These are phyloP conservation scores for Dysphania ambrosioides DNA, from an alignment of 148 eudicot genomes.

Conservation along the genomic window DNA sequence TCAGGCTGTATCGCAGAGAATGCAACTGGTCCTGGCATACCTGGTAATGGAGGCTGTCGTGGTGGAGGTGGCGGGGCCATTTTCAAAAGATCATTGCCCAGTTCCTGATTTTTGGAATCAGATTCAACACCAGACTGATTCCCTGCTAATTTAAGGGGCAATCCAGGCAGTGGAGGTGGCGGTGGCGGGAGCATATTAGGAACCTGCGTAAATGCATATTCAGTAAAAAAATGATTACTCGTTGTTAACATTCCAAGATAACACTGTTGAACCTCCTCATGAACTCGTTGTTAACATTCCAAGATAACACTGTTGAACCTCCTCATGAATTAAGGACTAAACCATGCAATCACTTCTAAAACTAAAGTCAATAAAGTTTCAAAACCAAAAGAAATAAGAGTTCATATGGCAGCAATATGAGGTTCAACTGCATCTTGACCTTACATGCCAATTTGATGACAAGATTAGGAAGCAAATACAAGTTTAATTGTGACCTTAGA, in stretches of 20 bases:
- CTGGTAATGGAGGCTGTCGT: constrained; percentile 54
- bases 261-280: neutral
- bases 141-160: constrained; percentile 39
- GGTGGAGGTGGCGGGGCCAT: constrained; percentile 76
- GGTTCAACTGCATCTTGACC: neutral
- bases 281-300: no score
- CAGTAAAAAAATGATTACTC: neutral
- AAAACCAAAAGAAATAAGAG: neutral
- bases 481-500: neutral
- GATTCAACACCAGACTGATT: constrained; percentile 52
- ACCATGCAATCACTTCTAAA: neutral
- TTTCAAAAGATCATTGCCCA: constrained; percentile 48
- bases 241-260: neutral
- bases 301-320: neutral
- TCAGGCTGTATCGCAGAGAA: constrained; percentile 60
- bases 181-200: constrained; percentile 58
- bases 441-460: neutral
- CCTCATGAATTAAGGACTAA: neutral
- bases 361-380: neutral
- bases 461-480: neutral
- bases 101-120: constrained; percentile 44
- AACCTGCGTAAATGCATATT: constrained; percentile 36
- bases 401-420: neutral
- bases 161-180: constrained; percentile 81
- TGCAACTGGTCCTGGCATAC: constrained; percentile 41